Evolutionary conservation across 2,329 filamentous ascomycete genomes (phyloP).

Genomic region (Chaetomium strumarium): DNA sequence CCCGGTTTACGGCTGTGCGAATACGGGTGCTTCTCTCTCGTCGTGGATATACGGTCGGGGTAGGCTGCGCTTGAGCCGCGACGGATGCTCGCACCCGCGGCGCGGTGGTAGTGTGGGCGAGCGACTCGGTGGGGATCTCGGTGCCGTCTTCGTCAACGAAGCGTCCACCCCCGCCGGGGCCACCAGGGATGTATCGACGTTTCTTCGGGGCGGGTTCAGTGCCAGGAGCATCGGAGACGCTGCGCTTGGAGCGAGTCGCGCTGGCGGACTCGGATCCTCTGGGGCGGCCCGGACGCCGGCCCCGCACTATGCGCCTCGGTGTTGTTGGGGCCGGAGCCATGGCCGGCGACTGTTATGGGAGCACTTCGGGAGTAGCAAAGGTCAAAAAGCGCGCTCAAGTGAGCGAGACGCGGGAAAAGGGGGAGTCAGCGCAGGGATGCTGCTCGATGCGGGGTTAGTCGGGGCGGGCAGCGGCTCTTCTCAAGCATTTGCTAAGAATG

Average conservation of each 20-base stretch:
- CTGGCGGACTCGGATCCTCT: constrained; percentile 28
- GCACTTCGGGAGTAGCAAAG: background rate
- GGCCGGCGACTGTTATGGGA: background rate
- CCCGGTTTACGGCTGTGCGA: constrained; percentile 45
- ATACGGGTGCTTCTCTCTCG: constrained; percentile 53
- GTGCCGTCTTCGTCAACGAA: constrained; percentile 69
- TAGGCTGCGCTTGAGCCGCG: constrained; percentile 42
- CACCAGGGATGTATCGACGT: constrained; percentile 77
- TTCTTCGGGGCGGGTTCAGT: constrained; percentile 63
- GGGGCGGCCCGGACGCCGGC: constrained; percentile 44
- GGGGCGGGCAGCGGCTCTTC: constrained; percentile 11
- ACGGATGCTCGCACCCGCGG: constrained; percentile 45
- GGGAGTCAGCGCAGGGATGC: constrained; percentile 16
- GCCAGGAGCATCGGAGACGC: constrained; percentile 28
- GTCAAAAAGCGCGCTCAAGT: background rate
- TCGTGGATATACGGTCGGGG: constrained; percentile 44
- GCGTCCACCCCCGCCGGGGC: constrained; percentile 77
- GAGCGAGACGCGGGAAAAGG: constrained; percentile 3
- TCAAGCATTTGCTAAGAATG: constrained; percentile 13
- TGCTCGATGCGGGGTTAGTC: constrained; percentile 20
- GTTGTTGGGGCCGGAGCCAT: constrained; percentile 34
- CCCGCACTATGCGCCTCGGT: constrained; percentile 38
- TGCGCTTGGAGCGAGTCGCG: constrained; percentile 29
- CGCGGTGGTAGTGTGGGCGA: constrained; percentile 45
- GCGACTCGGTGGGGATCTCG: constrained; percentile 49